Evolutionary conservation across 2,329 filamentous ascomycete species (phyloP).

Genomic region (Colletotrichum scovillei): DNA sequence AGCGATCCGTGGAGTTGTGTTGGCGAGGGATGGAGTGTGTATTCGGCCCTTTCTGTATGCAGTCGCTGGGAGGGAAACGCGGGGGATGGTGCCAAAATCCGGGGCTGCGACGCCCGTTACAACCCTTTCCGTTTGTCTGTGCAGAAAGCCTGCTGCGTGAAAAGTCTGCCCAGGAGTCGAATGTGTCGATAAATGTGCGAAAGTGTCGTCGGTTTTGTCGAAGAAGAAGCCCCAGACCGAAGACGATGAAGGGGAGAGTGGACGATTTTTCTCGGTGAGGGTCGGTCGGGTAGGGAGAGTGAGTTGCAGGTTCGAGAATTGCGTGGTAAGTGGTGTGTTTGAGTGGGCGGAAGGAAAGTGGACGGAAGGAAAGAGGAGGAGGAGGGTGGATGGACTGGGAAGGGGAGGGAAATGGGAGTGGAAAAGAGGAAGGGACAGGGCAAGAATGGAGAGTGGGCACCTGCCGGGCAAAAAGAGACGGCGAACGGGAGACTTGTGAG

Average conservation of each 20-base stretch:
- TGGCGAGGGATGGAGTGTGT: constrained; percentile 29
- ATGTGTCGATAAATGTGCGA: not conserved
- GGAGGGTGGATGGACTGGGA: not conserved
- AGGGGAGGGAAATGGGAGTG: not conserved
- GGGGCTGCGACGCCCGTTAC: constrained; percentile 33
- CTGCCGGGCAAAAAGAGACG: constrained; percentile 16
- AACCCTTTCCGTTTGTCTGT: constrained; percentile 24
- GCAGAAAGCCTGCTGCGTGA: not conserved
- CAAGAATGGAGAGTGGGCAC: constrained; percentile 1
- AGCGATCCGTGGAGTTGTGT: constrained; percentile 21
- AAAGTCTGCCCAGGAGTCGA: not conserved
- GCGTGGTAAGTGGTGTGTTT: not conserved
- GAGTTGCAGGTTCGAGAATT: constrained; percentile 1
- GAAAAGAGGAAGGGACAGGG: constrained; percentile 1
- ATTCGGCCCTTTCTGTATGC: constrained; percentile 36
- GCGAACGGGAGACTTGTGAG: not conserved
- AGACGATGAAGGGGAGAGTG: not conserved
- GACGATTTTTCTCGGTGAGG: constrained; percentile 28
- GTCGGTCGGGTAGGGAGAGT: constrained; percentile 13
- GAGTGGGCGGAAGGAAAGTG: not conserved
- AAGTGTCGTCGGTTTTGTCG: not conserved
- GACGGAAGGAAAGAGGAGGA: constrained; percentile 3
- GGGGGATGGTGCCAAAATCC: constrained; percentile 37
- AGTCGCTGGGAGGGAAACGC: constrained; percentile 34
- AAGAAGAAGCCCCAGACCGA: not conserved